phyloP scores from a whole-genome alignment of 495 filamentous ascomycete genomes.

The Lasiosphaeria hispida region DNA sequence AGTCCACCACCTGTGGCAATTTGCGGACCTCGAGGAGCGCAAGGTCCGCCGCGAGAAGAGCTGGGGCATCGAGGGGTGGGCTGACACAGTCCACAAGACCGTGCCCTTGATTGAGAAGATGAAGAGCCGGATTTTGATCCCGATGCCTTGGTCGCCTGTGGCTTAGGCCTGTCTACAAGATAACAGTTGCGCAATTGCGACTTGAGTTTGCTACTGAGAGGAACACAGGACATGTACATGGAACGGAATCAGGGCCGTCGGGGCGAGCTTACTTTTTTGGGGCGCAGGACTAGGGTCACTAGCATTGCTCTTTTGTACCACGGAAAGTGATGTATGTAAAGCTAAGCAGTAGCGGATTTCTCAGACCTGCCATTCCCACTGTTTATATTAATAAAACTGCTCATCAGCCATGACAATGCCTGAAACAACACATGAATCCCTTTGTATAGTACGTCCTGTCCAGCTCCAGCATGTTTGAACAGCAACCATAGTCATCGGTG shows the following conservation, averaged over 20 bases:
- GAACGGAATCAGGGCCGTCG: not conserved
- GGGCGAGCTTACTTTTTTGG: not conserved
- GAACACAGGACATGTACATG: conserved; percentile 1
- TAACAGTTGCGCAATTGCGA: too few relatives aligned
- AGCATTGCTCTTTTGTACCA: conserved; percentile 3
- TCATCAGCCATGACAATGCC: conserved; percentile 13
- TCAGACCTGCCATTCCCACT: not conserved
- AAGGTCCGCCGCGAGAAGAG: conserved; percentile 90
- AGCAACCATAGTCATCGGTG: conserved; percentile 7
- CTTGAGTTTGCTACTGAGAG: not conserved
- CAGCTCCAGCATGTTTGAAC: conserved; percentile 26
- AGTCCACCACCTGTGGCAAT: conserved; percentile 98
- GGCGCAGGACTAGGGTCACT: not conserved
- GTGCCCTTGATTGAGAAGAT: conserved; percentile 95
- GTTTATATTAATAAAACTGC: too few relatives aligned
- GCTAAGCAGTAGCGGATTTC: not conserved
- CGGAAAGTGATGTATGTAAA: not conserved
- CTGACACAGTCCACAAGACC: conserved; percentile 97
- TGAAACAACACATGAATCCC: conserved; percentile 28
- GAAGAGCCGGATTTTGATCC: conserved; percentile 89
- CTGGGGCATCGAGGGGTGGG: conserved; percentile 94
- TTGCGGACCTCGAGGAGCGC: conserved; percentile 91
- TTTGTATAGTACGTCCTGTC: conserved; percentile 23
- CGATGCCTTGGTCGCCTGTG: conserved; percentile 95
- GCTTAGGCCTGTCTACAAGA: conserved; percentile 44